phyloP scores from a whole-genome alignment of 2,329 filamentous ascomycete species.

The Nemania abortiva region DNA sequence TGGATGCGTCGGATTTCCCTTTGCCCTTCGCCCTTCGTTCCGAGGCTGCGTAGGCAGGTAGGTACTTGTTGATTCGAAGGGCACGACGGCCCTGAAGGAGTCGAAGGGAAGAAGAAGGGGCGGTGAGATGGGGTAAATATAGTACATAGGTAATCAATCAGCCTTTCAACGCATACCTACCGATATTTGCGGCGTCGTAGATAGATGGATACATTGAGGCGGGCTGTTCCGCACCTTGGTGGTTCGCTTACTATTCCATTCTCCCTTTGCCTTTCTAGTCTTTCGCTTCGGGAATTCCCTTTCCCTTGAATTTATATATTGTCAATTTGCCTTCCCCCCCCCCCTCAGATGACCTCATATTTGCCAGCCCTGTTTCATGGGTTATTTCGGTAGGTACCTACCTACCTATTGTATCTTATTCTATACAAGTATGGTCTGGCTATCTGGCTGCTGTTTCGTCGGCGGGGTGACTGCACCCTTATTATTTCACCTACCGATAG shows the following conservation, averaged over 20 bases:
- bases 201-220: background rate
- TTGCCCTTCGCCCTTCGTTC: background rate
- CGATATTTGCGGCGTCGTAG: conserved; percentile 1
- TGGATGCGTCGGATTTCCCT: conserved; percentile 11
- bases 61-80: background rate
- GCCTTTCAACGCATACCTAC: background rate
- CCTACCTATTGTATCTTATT: too few species aligned
- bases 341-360: background rate
- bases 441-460: conserved; percentile 10
- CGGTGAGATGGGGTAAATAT: background rate
- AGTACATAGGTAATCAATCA: background rate
- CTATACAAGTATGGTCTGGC: background rate
- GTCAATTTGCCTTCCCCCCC: background rate
- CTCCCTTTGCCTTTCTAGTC: background rate
- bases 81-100: background rate
- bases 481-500: background rate
- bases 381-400: background rate
- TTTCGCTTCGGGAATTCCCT: background rate
- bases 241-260: background rate
- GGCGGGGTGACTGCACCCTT: conserved; percentile 9
- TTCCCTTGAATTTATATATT: background rate
- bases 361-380: background rate
- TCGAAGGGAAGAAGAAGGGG: background rate
- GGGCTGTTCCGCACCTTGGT: background rate
- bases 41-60: background rate